Evolutionary conservation across 805 yeast species (phyloP), one percentile per base, ranked within the genome.

Genomic region (Myxozyma sirexii): DNA sequence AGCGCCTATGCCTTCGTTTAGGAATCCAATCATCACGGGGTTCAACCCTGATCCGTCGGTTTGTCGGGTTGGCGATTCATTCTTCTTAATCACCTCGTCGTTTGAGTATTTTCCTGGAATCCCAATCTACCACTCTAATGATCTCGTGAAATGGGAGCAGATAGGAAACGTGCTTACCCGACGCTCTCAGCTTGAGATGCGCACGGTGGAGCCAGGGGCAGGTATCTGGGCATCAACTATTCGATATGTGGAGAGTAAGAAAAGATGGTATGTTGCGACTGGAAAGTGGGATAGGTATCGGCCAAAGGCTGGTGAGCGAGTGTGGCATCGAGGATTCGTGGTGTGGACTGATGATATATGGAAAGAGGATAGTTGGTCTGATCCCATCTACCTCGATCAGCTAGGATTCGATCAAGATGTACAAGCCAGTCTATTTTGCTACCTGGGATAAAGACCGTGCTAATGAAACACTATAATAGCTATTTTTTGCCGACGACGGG

Each of bases 171-270:
- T 35, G 13, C 57, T 53, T 17, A 35, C 57, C 1, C 43, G 51
- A 12, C 31, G 27, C 7, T 44, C 50, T 24, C 57, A 53, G 37
- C 45, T 53, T 41, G 37, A 53, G 4, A 13, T 53, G 38, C 50
- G 57, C 5, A 53, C 57, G 5, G 51, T 44, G 26, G 57, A 45
- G n/a, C 51, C 57, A 4, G 57, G 57, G 2, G 49, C 51, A 5
- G 57, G 57, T 12, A 53, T 53, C n/a, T 53, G 57, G 57, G 57
- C 57, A 6, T 15, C 51, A 15, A 53, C 57, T 13, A 44, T 53
- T 19, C 29, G 57, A 17, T 53, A 53, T 23, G 37, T 26, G 38
- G 56, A 41, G 23, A 41, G 26, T n/a, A n/a, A 35, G 17, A 43
- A 53, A 3, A 26, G 57, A 24, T 53, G 50, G 51, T 53, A 53